Conservation (phyloP, 208 protist species). For the Leishmania braziliensis region DNA sequence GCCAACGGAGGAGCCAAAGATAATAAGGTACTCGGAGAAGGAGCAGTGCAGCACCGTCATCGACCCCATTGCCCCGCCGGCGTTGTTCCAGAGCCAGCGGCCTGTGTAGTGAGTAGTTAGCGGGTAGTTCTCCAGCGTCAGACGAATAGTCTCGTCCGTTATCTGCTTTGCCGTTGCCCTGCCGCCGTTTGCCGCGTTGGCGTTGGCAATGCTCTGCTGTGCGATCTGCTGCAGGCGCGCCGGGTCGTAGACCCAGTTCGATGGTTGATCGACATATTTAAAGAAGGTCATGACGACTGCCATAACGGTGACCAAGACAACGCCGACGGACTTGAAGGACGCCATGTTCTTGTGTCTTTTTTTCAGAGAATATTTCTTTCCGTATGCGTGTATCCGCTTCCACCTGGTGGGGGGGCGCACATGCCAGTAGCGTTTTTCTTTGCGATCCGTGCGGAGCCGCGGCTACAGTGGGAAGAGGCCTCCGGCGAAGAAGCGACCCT, state of each 20-base stretch:
- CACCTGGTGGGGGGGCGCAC: background rate
- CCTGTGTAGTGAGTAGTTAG: constrained; percentile 32
- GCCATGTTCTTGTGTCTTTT: background rate
- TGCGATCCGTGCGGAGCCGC: background rate
- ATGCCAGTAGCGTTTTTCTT: background rate
- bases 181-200: constrained; percentile 50
- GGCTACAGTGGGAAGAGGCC: no score
- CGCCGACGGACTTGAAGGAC: background rate
- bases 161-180: constrained; percentile 46
- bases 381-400: background rate
- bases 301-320: constrained; percentile 21
- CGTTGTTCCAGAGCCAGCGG: constrained; percentile 91
- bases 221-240: constrained; percentile 70
- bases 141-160: constrained; percentile 63
- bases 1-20: constrained; percentile 89
- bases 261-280: constrained; percentile 53
- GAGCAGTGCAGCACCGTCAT: constrained; percentile 92
- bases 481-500: no score
- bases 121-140: constrained; percentile 74
- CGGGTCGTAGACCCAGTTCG: constrained; percentile 82
- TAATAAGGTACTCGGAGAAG: constrained; percentile 93
- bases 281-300: constrained; percentile 39
- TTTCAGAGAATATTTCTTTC: background rate
- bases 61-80: constrained; percentile 91
- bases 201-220: constrained; percentile 62